Evolutionary conservation across 306 rosid species (phyloP), one percentile per base, ranked within the genome.

Genomic region (Rosa rugosa): DNA sequence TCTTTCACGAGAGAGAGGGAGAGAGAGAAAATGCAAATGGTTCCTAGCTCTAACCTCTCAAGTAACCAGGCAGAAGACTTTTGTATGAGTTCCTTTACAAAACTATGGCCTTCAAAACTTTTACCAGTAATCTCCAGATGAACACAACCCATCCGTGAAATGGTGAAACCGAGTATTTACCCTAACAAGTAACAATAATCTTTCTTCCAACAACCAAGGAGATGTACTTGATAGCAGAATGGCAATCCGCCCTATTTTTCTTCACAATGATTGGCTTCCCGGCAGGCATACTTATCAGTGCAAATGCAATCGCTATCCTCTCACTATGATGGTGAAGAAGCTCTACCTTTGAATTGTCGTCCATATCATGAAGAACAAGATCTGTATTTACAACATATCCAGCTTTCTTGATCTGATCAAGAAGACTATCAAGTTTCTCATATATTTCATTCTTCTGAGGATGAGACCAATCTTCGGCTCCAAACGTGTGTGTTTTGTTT

Each of bases 241-340:
- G 91, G 75, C 91, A 90, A 86, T 86, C 87, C 22, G n/a, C n/a
- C n/a, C n/a, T n/a, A 67, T 90, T 90, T 72, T 87, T 90, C 90
- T 87, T 86, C 76, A 90, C 85, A 76, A 86, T 83, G 63, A 84
- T 86, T 38, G 85, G 89, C 81, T 81, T 90, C 72, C 84, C 85
- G 1, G 49, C 45, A 3, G 90, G 89, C 76, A 79, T 71, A 74
- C 60, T 82, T 68, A 80, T 54, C 27, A 85, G 73, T 13, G 87
- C 82, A 83, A 82, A 90, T 73, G 91, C 88, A 79, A 90, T 80
- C 18, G 85, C 90, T 66, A 90, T 84, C 46, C 89, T 81, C 86
- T 86, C 89, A n/a, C 88, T 88, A 66, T 86, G 94, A 83, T 72
- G 77, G 75, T 83, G 89, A 80, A 86, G 90, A 57, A 72, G 78